phyloP scores from a whole-genome alignment of 495 filamentous ascomycete genomes.

The Glarea lozoyensis region DNA sequence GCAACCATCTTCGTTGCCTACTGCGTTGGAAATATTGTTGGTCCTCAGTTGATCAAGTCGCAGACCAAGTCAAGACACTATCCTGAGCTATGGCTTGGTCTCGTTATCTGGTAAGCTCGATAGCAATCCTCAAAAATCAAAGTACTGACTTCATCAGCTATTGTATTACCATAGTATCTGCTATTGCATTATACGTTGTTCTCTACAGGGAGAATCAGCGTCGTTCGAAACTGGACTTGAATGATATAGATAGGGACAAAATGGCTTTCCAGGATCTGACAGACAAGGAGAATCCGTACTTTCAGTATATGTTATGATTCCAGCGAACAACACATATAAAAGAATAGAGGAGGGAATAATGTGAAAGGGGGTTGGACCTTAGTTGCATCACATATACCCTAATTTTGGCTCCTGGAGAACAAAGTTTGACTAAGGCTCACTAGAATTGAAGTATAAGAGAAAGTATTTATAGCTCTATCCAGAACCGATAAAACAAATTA shows the following conservation, averaged over 20 bases:
- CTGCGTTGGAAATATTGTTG: constrained; percentile 49
- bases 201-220: constrained; percentile 48
- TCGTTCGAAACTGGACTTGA: constrained; percentile 34
- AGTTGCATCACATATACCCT: no score
- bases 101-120: constrained; percentile 55
- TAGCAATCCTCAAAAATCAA: not conserved
- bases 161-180: constrained; percentile 53
- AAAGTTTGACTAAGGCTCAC: no score
- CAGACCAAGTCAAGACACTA: constrained; percentile 55
- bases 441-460: no score
- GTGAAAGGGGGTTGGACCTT: no score
- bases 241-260: constrained; percentile 53
- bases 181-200: constrained; percentile 45
- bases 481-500: no score
- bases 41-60: constrained; percentile 39
- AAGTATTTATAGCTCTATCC: no score
- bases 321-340: no score
- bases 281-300: constrained; percentile 67
- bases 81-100: constrained; percentile 57
- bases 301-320: constrained; percentile 57
- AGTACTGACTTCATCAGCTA: constrained; percentile 37
- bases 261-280: constrained; percentile 66
- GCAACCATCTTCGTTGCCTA: constrained; percentile 67
- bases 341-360: no score
- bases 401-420: no score